These are phyloP conservation scores for Gonium pectorale DNA, from an alignment of 139 green algal species.

Conservation along the genomic window DNA sequence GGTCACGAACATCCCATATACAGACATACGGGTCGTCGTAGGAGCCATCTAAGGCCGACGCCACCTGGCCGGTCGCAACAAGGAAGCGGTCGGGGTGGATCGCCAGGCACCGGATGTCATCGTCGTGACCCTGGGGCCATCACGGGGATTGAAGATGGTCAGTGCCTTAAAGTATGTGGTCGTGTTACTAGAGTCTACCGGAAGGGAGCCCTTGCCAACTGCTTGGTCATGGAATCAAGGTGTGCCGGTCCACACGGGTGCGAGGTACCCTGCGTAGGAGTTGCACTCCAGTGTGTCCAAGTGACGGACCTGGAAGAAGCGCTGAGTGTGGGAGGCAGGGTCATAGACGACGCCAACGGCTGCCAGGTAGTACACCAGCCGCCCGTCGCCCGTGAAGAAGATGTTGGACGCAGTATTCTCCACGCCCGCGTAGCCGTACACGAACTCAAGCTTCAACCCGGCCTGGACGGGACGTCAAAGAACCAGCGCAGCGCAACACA, in stretches of 20 bases:
- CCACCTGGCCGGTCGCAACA: conserved; percentile 67
- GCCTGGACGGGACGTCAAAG: conserved; percentile 42
- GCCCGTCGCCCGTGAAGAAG: conserved; percentile 62
- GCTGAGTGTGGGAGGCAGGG: conserved; percentile 65
- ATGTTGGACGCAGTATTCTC: conserved; percentile 68
- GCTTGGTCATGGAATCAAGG: too few relatives aligned
- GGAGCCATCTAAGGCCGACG: conserved; percentile 25
- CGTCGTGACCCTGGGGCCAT: conserved; percentile 69
- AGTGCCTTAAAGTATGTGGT: too few relatives aligned
- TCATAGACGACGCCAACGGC: conserved; percentile 79
- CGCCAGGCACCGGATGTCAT: conserved; percentile 78
- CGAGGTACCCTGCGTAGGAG: too few relatives aligned
- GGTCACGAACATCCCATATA: conserved; percentile 71
- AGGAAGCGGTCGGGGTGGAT: conserved; percentile 62
- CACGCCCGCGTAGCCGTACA: conserved; percentile 75
- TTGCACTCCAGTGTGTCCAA: too few relatives aligned
- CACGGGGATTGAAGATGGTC: too few relatives aligned
- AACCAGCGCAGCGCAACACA: not conserved
- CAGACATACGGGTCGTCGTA: conserved; percentile 60
- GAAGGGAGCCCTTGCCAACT: too few relatives aligned
- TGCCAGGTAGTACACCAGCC: conserved; percentile 78
- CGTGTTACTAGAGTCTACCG: too few relatives aligned
- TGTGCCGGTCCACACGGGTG: too few relatives aligned
- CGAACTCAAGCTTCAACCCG: conserved; percentile 74
- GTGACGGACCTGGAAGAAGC: conserved; percentile 77